Evolutionary conservation across 495 filamentous ascomycete genomes (phyloP), one percentile per base, ranked within the genome.

Genomic region (Trypethelium eluteriae): DNA sequence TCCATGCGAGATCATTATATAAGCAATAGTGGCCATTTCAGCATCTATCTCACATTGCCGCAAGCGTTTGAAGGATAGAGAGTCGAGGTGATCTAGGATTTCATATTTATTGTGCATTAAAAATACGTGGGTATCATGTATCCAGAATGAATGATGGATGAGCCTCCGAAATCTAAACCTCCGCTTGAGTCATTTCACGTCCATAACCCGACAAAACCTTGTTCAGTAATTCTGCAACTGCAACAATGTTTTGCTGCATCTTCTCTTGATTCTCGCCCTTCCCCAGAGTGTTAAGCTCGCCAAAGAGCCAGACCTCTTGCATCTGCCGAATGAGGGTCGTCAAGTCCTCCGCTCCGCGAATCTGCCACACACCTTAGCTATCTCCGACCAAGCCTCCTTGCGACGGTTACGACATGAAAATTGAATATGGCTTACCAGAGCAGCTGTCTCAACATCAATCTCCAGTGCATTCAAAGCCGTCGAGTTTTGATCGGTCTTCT

Each of bases 221-320:
- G 57, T 73, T 73, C 56, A 77, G 65, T 65, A 74, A 68, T 67
- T 78, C 76, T 61, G 79, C 80, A 35, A 87, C 79, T 35, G 77
- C 80, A 73, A 79, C 79, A 3, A 79, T 84, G 67, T 85, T 78
- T 41, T 76, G 75, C 70, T 86, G 84, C 18, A 83, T 77, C 70
- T 79, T 78, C 71, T 82, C 77, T 66, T 79, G 75, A 38, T 74
- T 74, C 57, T 68, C 63, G 38, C 64, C 72, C 39, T 74, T 64
- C 3, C 83, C 84, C 9, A 89, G 73, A 0, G 86, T 88, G 34
- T 89, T 77, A n/a, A 90, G 78, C 67, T 86, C 82, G 16, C 88
- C 88, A 70, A 88, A 89, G 35, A 90, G 77, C 88, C 88, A 91
- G n/a, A 84, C 80, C 70, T 91, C 88, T 74, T 90, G 89, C 78